These are phyloP conservation scores for Capsella bursapastoris DNA, from an alignment of 345 rosid genomes.

Conservation along the genomic window DNA sequence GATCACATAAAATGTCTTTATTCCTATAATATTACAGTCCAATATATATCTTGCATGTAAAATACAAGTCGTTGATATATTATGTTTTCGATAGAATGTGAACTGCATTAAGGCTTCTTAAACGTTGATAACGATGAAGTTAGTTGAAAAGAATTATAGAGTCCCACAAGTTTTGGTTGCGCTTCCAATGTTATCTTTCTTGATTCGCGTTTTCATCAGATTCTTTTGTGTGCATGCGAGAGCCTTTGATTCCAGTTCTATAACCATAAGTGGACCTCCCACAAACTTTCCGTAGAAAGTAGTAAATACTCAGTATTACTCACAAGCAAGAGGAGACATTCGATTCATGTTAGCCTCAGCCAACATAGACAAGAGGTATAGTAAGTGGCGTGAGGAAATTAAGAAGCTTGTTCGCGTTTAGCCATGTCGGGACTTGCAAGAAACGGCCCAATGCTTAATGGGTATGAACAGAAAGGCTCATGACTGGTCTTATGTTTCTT, in stretches of 20 bases:
- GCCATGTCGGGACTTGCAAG: constrained; percentile 13
- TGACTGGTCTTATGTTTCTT: neutral
- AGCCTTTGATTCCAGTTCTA: neutral
- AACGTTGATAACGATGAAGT: neutral
- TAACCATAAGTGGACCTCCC: neutral
- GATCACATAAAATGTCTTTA: constrained; percentile 3
- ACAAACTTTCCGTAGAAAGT: neutral
- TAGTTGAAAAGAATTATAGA: neutral
- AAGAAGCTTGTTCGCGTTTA: neutral
- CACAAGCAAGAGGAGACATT: neutral
- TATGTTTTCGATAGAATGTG: neutral
- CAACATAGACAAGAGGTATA: too few species aligned
- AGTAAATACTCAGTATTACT: neutral
- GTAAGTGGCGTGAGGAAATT: neutral
- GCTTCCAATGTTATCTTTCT: neutral
- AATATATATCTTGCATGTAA: neutral
- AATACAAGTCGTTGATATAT: neutral
- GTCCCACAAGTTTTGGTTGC: neutral
- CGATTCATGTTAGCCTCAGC: neutral
- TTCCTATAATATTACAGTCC: neutral
- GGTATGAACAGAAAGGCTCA: neutral
- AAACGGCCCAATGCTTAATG: neutral
- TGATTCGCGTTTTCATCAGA: neutral
- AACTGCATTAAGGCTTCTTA: neutral
- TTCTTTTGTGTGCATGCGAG: neutral